Evolutionary conservation across 2,329 filamentous ascomycete genomes (phyloP).

Genomic region (Thelonectria blattea): DNA sequence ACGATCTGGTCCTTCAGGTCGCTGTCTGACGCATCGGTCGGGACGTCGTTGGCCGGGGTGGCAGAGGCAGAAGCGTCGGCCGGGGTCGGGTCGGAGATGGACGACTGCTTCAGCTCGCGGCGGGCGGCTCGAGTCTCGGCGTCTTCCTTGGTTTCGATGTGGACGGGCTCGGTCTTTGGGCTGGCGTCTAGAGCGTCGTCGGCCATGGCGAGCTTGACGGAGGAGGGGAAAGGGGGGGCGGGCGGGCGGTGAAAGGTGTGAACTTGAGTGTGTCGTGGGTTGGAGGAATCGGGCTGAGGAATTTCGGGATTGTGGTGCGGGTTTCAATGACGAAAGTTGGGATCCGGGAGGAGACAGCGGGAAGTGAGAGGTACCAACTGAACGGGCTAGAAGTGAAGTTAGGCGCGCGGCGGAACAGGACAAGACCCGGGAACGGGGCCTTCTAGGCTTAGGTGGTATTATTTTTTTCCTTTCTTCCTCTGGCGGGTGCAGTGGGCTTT

Average conservation of each 20-base stretch:
- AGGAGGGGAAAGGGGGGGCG: slow-evolving; percentile 22
- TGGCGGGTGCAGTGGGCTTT: neutral
- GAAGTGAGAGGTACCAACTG: slow-evolving; percentile 1
- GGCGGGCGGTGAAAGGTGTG: slow-evolving; percentile 23
- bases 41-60: slow-evolving; percentile 43
- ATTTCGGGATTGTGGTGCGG: neutral
- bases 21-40: slow-evolving; percentile 45
- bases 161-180: slow-evolving; percentile 45
- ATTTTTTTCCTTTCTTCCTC: slow-evolving; percentile 2
- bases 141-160: slow-evolving; percentile 58
- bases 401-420: slow-evolving; percentile 10
- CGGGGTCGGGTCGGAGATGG: slow-evolving; percentile 62
- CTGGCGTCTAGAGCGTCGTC: slow-evolving; percentile 51
- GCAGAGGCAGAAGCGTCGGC: slow-evolving; percentile 31
- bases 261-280: slow-evolving; percentile 9
- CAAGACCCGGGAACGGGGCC: slow-evolving; percentile 14
- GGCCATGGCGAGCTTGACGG: slow-evolving; percentile 46
- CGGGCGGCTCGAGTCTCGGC: slow-evolving; percentile 68
- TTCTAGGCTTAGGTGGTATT: neutral
- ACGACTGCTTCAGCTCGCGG: slow-evolving; percentile 69
- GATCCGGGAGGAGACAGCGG: neutral
- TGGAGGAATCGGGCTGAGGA: neutral
- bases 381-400: slow-evolving; percentile 2
- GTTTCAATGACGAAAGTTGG: slow-evolving; percentile 14
- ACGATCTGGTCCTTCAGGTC: slow-evolving; percentile 55